These are phyloP conservation scores for Spergularia azorica DNA, from an alignment of 179 eudicot genomes.

Conservation along the genomic window DNA sequence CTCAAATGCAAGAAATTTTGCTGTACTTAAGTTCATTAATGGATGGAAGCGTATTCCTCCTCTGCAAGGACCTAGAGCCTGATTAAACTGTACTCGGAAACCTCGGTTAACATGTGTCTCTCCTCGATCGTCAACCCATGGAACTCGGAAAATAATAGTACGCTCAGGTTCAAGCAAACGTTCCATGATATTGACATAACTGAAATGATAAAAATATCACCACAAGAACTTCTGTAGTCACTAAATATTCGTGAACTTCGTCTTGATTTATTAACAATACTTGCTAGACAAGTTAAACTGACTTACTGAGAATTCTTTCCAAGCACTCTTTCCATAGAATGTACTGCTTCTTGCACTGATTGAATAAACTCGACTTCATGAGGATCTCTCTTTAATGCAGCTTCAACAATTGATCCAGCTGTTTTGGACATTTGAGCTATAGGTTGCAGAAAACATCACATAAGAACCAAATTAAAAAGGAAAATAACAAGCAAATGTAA, in stretches of 20 bases:
- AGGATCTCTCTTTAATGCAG: slow-evolving; percentile 93
- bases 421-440: slow-evolving; percentile 98
- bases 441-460: slow-evolving; percentile 31
- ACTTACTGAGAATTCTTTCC: slow-evolving; percentile 90
- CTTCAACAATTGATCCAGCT: slow-evolving; percentile 97
- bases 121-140: slow-evolving; percentile 98
- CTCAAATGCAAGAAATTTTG: slow-evolving; percentile 93
- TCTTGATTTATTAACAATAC: neutral
- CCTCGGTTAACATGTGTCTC: slow-evolving; percentile 97
- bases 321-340: slow-evolving; percentile 92
- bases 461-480: slow-evolving; percentile 13
- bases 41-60: slow-evolving; percentile 99
- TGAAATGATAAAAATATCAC: slow-evolving; percentile 36
- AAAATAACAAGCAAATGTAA: slow-evolving; percentile 4
- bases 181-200: slow-evolving; percentile 94
- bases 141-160: slow-evolving; percentile 86
- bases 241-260: slow-evolving; percentile 12
- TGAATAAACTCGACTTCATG: slow-evolving; percentile 96
- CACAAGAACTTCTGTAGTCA: slow-evolving; percentile 26
- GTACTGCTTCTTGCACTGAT: slow-evolving; percentile 84
- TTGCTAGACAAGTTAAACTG: slow-evolving; percentile 14
- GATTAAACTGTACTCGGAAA: slow-evolving; percentile 91
- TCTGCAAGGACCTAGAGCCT: slow-evolving; percentile 96
- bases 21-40: slow-evolving; percentile 87
- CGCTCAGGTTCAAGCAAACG: slow-evolving; percentile 97